Base-by-base conservation (phyloP, 495 filamentous ascomycete genomes). In the Chaetomium fimeti region DNA sequence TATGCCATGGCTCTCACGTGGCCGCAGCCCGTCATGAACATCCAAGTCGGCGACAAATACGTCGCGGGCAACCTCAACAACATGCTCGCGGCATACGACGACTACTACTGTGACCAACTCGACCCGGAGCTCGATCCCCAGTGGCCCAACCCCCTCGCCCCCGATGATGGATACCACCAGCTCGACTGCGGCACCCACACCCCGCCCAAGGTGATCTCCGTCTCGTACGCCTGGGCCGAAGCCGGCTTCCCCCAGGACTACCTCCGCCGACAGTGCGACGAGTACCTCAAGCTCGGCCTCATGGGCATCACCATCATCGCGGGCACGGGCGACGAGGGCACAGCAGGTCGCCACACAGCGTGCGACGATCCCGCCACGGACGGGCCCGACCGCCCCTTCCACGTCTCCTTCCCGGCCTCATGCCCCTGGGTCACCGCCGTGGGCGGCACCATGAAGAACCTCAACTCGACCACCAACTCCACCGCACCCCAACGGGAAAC, bases 241-340 rank as follows among this genome's bases (percentile, higher is more conserved):
- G 62, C 63, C n/a, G 66, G 68, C 60, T 65, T 72, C 52, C 67
- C 70, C 0, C 47, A 53, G n/a, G 53, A 52, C 12, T 77, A 72
- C 52, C 62, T 67, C 36, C 57, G 67, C 52, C 69, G 75, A 7
- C 75, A 75, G 52, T 77, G 72, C 61, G 52, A 52, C 58, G 70
- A 75, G 75, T 71, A 74, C 71, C 81, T 88, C 79, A 89, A 89
- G 75, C 82, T 89, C 36, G 85, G 82, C 18, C 76, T 88, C 28
- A 79, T 80, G 69, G 87, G 87, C 15, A 80, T 84, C 18, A 82
- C 82, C 0, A 75, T 87, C n/a, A 64, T 88, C 20, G 79, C 80
- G 38, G 78, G 84, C 11, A 83, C 80, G 2, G 86, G 85, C 18
- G 85, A 88, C 73, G 77, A 75, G 36, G 85, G 87, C 43, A 84